Base-by-base conservation (phyloP, 345 rosid genomes). In the Abelmoschus esculentus region DNA sequence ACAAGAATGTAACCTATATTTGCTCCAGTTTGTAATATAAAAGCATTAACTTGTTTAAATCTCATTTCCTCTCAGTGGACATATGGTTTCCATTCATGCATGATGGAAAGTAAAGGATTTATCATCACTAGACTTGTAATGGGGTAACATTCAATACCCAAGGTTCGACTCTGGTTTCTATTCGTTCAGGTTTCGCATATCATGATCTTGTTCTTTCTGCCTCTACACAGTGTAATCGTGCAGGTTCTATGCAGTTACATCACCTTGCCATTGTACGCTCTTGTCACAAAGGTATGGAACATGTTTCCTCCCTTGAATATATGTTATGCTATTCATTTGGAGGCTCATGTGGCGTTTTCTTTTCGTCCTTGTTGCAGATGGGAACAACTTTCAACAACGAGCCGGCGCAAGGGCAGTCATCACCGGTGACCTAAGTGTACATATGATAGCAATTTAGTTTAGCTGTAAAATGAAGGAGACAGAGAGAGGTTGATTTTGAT, bases 171-270 rank as follows among this genome's bases (percentile, higher is more conserved):
- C 54, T 1, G 12, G 22, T n/a, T 19, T 31, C 12, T 7, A 44
- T 64, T 26, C 38, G 46, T 7, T 15, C 2, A 12, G 52, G 32
- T 10, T 8, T 53, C 57, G 68, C 19, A 31, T 46, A 29, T 54
- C n/a, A 26, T 63, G 64, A 46, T 31, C 7, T 6, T 22, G 3
- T 36, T 4, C 66, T 53, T 66, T 53, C 59, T 56, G 47, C 38
- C 75, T 58, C 8, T 77, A 70, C 87, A 70, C 87, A 95, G 99
- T 32, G 86, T 81, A 69, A 60, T 85, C 10, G 93, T 91, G 69
- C 97, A 95, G 83, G 93, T 86, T 47, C 86, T 95, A 5, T 95
- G 99, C 85, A 82, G 99, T 75, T 90, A 91, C 82, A 90, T 89
- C 72, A 95, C 99, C 55, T 77, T 91, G 67, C 98, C 96, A 36